phyloP scores from a whole-genome alignment of 116 monocot genomes.

The Phalaenopsis hybrid region DNA sequence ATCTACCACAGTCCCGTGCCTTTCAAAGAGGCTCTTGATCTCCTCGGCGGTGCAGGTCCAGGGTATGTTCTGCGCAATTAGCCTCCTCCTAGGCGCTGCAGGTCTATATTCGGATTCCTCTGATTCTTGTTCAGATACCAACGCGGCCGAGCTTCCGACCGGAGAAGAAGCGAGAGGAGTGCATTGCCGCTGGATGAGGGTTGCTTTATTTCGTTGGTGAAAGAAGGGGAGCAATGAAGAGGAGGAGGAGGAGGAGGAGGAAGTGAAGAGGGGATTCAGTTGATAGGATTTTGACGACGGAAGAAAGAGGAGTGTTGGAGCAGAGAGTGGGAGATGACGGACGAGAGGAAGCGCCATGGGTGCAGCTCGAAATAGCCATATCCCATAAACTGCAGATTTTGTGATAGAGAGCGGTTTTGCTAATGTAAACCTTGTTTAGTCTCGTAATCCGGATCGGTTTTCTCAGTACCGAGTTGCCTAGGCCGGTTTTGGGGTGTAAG shows the following conservation, averaged over 20 bases:
- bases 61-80: slow-evolving; percentile 78
- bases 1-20: slow-evolving; percentile 57
- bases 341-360: background rate
- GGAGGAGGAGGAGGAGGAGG: background rate
- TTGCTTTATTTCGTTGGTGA: background rate
- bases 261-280: background rate
- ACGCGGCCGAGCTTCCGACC: background rate
- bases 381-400: background rate
- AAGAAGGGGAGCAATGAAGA: background rate
- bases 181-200: background rate
- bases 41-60: slow-evolving; percentile 65
- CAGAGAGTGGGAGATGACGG: background rate
- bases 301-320: background rate
- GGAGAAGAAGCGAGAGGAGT: slow-evolving; percentile 5
- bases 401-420: background rate
- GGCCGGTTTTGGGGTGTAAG: too few species aligned
- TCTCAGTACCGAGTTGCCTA: too few species aligned
- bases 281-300: slow-evolving; percentile 4
- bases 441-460: too few species aligned
- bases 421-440: too few species aligned
- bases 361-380: background rate
- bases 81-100: slow-evolving; percentile 22
- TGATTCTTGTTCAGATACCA: slow-evolving; percentile 1
- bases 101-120: background rate
- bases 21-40: slow-evolving; percentile 50